phyloP scores from a whole-genome alignment of 2,329 filamentous ascomycete genomes.

The Didymellaceae sp. region DNA sequence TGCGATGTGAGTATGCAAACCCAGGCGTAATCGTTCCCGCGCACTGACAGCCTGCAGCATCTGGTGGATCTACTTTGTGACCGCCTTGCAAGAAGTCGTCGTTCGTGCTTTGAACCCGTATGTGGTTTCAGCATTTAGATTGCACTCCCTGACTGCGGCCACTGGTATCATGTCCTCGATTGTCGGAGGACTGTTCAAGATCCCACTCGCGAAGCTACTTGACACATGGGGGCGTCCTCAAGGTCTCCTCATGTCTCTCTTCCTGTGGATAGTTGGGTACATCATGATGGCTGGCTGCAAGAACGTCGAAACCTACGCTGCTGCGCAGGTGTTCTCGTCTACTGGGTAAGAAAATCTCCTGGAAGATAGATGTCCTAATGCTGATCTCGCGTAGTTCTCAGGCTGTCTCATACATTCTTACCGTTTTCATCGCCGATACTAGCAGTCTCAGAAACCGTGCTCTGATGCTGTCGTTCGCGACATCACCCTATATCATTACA shows the following conservation, averaged over 20 bases:
- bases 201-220: conserved; percentile 48
- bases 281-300: conserved; percentile 71
- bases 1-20: conserved; percentile 35
- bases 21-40: neutral
- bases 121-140: conserved; percentile 44
- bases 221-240: conserved; percentile 49
- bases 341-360: conserved; percentile 63
- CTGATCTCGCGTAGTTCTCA: conserved; percentile 12
- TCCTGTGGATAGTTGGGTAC: conserved; percentile 46
- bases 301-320: conserved; percentile 65
- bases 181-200: conserved; percentile 43
- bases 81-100: conserved; percentile 53
- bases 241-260: conserved; percentile 40
- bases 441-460: conserved; percentile 68
- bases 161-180: conserved; percentile 43
- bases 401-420: conserved; percentile 58
- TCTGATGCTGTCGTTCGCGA: conserved; percentile 66
- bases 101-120: conserved; percentile 48
- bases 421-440: conserved; percentile 71
- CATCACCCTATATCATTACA: conserved; percentile 70
- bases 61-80: conserved; percentile 56
- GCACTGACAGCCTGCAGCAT: conserved; percentile 41
- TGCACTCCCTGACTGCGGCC: conserved; percentile 42
- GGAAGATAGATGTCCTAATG: conserved; percentile 14
- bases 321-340: conserved; percentile 69